Evolutionary conservation across 2,329 filamentous ascomycete species (phyloP).

Genomic region (Rutstroemia sp.): DNA sequence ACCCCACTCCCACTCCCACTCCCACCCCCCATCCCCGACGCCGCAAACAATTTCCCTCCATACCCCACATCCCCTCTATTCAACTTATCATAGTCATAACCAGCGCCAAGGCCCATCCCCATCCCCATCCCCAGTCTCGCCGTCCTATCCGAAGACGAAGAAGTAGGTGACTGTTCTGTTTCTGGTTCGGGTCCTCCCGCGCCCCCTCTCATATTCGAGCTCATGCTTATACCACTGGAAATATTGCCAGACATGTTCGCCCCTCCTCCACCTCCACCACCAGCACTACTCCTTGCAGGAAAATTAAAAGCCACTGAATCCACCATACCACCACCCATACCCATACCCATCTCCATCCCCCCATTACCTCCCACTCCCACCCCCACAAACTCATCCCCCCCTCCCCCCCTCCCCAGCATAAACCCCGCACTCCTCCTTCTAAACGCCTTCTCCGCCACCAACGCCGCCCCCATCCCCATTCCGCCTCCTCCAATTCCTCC

Average conservation of each 20-base stretch:
- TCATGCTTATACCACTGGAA: no score
- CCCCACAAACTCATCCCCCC: conserved; percentile 15
- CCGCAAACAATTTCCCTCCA: conserved; percentile 43
- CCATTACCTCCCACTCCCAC: not conserved
- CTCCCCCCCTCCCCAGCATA: conserved; percentile 23
- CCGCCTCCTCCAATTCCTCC: conserved; percentile 7
- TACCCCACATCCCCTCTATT: conserved; percentile 58
- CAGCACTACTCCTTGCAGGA: conserved; percentile 18
- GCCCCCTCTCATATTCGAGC: no score
- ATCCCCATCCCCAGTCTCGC: not conserved
- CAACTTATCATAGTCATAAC: conserved; percentile 56
- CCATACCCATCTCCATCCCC: not conserved
- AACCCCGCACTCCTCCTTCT: conserved; percentile 50
- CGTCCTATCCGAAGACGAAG: not conserved
- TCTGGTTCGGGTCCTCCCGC: no score
- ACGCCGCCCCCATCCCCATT: conserved; percentile 34
- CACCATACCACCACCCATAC: conserved; percentile 14
- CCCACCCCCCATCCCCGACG: conserved; percentile 18
- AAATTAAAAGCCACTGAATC: conserved; percentile 46
- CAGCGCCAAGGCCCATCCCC: conserved; percentile 4
- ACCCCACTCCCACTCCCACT: not conserved
- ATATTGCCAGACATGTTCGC: no score
- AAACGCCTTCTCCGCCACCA: conserved; percentile 52
- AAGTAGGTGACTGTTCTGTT: not conserved
- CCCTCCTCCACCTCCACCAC: no score